A percentile compares a stretch with the other conserved stretches of the same genome.
Conservation (phyloP, 73 alveolate genomes). For the Breviolum minutum region DNA sequence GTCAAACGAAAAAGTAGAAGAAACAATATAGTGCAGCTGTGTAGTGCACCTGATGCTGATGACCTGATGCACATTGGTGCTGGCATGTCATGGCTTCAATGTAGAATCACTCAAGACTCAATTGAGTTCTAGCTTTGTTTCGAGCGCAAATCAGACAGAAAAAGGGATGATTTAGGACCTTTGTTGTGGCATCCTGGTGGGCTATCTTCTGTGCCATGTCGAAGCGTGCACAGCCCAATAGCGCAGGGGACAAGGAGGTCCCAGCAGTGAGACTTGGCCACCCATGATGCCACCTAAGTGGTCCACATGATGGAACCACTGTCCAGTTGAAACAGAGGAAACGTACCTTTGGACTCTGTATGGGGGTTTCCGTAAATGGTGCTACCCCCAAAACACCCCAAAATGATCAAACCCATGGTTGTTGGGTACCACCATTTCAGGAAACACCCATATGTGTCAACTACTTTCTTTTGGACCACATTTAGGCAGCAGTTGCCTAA, state of each 20-base stretch:
- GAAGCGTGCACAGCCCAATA: slow-evolving; percentile 55
- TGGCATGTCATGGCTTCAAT: too few species aligned
- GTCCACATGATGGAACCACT: too few species aligned
- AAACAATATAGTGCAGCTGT: too few species aligned
- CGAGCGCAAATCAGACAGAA: too few species aligned
- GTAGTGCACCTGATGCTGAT: too few species aligned
- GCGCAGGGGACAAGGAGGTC: slow-evolving; percentile 56
- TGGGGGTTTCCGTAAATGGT: not conserved
- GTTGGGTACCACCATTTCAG: too few species aligned
- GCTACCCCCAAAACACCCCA: too few species aligned
- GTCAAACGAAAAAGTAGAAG: not conserved
- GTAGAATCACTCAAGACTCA: too few species aligned
- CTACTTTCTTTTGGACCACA: not conserved
- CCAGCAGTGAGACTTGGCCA: slow-evolving; percentile 52
- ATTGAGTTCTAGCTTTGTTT: too few species aligned
- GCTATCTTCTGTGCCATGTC: slow-evolving; percentile 16
- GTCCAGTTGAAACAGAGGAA: not conserved
- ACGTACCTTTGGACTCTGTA: not conserved
- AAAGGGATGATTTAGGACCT: too few species aligned
- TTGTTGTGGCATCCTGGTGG: not conserved
- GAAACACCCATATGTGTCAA: not conserved
- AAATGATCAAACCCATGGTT: too few species aligned
- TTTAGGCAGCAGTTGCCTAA: slow-evolving; percentile 61
- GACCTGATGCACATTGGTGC: too few species aligned
- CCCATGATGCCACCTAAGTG: not conserved